Evolutionary conservation across 2,329 filamentous ascomycete genomes (phyloP), one percentile per base, ranked within the genome.

Genomic region (Fusarium avenaceum): DNA sequence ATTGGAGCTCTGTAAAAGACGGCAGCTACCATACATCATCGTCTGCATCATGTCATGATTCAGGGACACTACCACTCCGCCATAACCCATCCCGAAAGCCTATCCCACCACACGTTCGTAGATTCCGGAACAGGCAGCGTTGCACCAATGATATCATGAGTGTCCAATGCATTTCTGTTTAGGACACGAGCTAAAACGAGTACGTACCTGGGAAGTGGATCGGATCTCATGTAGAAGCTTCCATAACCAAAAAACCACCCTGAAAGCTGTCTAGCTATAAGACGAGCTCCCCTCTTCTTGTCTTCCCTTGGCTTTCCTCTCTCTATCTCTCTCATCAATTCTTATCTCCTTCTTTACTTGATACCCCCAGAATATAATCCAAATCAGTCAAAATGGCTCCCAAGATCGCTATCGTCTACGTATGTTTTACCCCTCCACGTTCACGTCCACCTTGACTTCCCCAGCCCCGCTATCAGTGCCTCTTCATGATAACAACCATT

Each of bases 331-430:
- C 35, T 42, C 53, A 51, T 38, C 33, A 49, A 48, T 45, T 39
- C 45, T 26, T 14, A 40, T 47, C 43, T 42, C 43, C 57, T 46
- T 61, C 40, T 38, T 46, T 57, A 60, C 57, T 58, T 59, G 63
- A 60, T 69, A 56, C 59, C 65, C 58, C 32, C 9, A 30, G 28
- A 30, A 38, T n/a, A 38, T 49, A 44, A 24, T 15, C 11, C 22
- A 65, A 67, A 62, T 63, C 57, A 66, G 52, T 66, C 84, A 86
- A 75, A 76, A 96, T 97, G 93, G 92, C 92, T 83, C 92, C 92
- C 80, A 96, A 93, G 85, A 88, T 97, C 78, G 94, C 94, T 75
- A 96, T 97, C 82, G 89, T 97, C 80, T 96, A 89, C 81, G 92
- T 94, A 86, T 74, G 91, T 87, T 58, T 58, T 45, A 52, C 47